Percentiles rank a stretch among this genome's conserved stretches.
Conservation (phyloP, 1,284 basidiomycete species). For the Cerrena zonata region DNA sequence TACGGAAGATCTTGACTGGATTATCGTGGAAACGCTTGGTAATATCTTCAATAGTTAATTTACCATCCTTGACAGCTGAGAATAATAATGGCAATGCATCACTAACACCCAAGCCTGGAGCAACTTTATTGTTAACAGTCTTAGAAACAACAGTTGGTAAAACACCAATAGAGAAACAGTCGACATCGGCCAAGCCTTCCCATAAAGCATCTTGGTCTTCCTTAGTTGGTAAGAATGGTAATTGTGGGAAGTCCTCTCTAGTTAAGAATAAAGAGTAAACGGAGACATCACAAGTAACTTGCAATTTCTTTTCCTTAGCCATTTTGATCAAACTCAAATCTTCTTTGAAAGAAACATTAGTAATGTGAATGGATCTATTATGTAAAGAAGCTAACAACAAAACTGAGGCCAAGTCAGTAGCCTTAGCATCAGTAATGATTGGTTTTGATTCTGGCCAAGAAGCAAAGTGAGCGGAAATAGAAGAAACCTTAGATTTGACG, state of each 20-base stretch:
- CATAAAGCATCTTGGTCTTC: conserved; percentile 85
- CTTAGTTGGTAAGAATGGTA: conserved; percentile 65
- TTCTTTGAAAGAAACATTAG: conserved; percentile 84
- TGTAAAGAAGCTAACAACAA: conserved; percentile 90
- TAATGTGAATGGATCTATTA: conserved; percentile 85
- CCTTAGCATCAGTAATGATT: conserved; percentile 90
- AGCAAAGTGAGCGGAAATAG: conserved; percentile 84
- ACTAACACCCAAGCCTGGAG: conserved; percentile 76
- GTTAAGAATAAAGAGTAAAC: conserved; percentile 91
- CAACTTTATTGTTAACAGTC: conserved; percentile 62
- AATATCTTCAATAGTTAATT: conserved; percentile 81
- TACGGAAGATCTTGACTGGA: conserved; percentile 85
- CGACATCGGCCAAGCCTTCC: conserved; percentile 81
- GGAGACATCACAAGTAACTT: conserved; percentile 94
- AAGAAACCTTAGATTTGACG: conserved; percentile 46
- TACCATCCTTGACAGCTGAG: conserved; percentile 77
- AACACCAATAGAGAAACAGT: conserved; percentile 86
- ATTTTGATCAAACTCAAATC: conserved; percentile 89
- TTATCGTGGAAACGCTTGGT: conserved; percentile 84
- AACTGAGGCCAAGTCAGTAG: conserved; percentile 88
- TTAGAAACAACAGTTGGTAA: conserved; percentile 75
- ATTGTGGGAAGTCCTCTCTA: conserved; percentile 65
- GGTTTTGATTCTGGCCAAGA: conserved; percentile 89
- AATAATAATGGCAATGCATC: conserved; percentile 87
- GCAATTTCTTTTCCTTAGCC: conserved; percentile 89